These are phyloP conservation scores for Pneumocystis canis DNA, from an alignment of 1,139 yeast species.

Conservation along the genomic window DNA sequence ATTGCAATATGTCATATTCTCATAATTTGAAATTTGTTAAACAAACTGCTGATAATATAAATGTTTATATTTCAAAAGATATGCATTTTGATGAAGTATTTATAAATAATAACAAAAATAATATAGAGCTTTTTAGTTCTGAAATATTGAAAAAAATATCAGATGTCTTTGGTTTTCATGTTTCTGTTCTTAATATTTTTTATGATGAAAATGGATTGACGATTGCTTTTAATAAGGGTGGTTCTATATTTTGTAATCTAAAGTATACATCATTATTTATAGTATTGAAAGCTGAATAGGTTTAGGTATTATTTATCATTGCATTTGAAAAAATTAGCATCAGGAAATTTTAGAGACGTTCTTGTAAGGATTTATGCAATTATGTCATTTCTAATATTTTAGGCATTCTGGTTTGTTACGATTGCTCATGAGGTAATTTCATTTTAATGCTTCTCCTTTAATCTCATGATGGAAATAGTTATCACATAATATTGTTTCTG, in stretches of 20 bases:
- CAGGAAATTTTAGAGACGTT: conserved; percentile 14
- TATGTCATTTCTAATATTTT: neutral
- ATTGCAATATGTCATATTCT: neutral
- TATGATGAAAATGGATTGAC: conserved; percentile 19
- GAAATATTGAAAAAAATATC: conserved; percentile 14
- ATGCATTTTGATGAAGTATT: neutral
- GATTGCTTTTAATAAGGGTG: conserved; percentile 27
- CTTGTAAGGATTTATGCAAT: conserved; percentile 20
- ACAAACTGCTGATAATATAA: neutral
- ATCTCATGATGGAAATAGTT: conserved; percentile 16
- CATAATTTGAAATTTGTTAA: neutral
- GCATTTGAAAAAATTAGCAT: conserved; percentile 7
- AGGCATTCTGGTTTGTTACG: conserved; percentile 25
- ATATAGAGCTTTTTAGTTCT: conserved; percentile 6
- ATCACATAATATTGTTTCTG: conserved; percentile 27
- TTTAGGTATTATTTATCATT: conserved; percentile 1
- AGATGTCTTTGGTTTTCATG: conserved; percentile 13
- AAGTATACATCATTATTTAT: conserved; percentile 18
- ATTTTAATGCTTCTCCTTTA: neutral
- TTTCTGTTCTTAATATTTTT: conserved; percentile 22
- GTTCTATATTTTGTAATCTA: conserved; percentile 29
- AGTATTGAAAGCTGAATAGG: conserved; percentile 5
- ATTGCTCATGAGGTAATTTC: conserved; percentile 24
- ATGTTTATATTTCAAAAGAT: neutral
- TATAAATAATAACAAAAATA: conserved; percentile 3